Conservation (phyloP, 176 grass and related monocot genomes). For the Eremochloa ophiuroides region DNA sequence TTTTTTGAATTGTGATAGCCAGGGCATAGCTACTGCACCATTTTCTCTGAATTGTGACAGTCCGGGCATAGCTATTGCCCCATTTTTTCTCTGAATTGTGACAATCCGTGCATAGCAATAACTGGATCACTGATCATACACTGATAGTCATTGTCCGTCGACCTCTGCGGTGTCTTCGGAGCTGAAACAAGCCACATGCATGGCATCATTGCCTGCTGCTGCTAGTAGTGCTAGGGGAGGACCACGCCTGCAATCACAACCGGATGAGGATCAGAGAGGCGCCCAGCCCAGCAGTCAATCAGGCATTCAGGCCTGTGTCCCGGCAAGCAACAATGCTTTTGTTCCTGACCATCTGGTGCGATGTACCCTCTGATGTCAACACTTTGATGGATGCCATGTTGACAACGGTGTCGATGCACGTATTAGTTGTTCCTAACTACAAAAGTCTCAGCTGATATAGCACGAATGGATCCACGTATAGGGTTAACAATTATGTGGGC, state of each 20-base stretch:
- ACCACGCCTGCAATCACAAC: not conserved
- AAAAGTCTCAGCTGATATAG: not conserved
- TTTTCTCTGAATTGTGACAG: not conserved
- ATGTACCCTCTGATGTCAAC: not conserved
- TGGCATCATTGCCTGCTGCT: constrained; percentile 25
- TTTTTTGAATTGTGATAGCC: too few relatives aligned
- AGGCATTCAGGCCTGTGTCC: not conserved
- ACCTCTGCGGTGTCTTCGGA: not conserved
- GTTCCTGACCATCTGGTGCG: not conserved
- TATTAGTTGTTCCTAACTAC: not conserved
- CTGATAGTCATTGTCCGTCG: constrained; percentile 11
- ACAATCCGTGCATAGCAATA: not conserved
- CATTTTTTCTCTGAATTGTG: not conserved
- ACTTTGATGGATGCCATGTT: not conserved
- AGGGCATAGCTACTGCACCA: not conserved
- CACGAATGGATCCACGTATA: too few relatives aligned
- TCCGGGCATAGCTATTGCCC: not conserved
- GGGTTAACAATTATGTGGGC: too few relatives aligned
- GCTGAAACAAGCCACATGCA: constrained; percentile 25
- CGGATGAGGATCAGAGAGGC: not conserved
- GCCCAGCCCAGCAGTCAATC: not conserved
- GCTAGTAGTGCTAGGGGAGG: not conserved
- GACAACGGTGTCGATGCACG: not conserved
- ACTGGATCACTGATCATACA: not conserved
- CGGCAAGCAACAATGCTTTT: not conserved